Evolutionary conservation across 331 rosid species (phyloP), one percentile per base, ranked within the genome.

Genomic region (Cydonia oblonga): DNA sequence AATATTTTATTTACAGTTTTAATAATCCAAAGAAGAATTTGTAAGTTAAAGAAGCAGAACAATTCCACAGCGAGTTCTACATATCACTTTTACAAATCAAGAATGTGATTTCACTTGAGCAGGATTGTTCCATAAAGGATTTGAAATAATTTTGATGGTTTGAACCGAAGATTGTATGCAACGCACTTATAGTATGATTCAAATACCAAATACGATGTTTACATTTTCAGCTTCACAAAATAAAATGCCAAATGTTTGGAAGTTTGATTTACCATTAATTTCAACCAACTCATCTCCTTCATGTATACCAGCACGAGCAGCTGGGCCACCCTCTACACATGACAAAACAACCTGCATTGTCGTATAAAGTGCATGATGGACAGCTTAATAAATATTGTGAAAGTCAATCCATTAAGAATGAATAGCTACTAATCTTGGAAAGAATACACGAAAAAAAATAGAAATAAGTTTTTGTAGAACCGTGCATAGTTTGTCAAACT

Each of bases 231-330:
- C 22, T 5, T 20, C 2, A n/a, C 60, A 24, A 71, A 20, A 19
- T 15, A 64, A 66, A 59, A 38, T 5, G 30, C 24, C 18, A 75
- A 60, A 77, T 65, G 72, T 26, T 74, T 75, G 20, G 18, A 71
- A 40, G 25, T 35, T 14, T 54, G 79, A 57, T 14, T 20, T 76
- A 86, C 98, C 98, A 63, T 93, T 88, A 75, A 93, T 91, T 83
- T 93, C 97, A 30, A 93, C 85, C 83, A 93, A 77, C 84, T 93
- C 90, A 73, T 93, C 98, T 81, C 98, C 98, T 74, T 89, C 86
- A 66, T 82, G 98, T 78, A 93, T 82, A 70, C 96, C 97, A 67
- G 97, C 96, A 42, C 98, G 97, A 75, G 95, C 90, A 78, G 97
- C 98, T 7, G 98, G 97, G 83, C 98, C 71, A 33, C 88, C 92